phyloP scores from a whole-genome alignment of 495 filamentous ascomycete genomes.

The Durotheca rogersii region DNA sequence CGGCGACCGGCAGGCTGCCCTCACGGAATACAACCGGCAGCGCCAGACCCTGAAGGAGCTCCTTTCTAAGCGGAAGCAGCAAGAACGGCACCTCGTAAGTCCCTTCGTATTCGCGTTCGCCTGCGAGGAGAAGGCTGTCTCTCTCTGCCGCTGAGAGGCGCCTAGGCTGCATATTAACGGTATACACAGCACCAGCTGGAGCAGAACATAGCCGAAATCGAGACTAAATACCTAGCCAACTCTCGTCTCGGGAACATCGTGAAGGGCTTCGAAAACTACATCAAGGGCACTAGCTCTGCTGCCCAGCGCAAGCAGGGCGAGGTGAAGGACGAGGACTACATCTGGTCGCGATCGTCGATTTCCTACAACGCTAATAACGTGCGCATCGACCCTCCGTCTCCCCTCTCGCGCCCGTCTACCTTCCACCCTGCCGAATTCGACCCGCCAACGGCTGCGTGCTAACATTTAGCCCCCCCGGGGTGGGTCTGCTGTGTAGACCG shows the following conservation, averaged over 20 bases:
- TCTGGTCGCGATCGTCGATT: conserved; percentile 62
- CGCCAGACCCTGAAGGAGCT: conserved; percentile 52
- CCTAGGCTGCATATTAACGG: conserved; percentile 3
- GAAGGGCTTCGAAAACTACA: conserved; percentile 94
- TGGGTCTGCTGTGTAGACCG: conserved; percentile 37
- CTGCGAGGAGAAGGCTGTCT: no score
- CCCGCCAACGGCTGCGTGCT: background rate
- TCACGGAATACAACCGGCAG: conserved; percentile 54
- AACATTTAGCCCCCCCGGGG: conserved; percentile 22
- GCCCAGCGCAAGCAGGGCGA: conserved; percentile 53
- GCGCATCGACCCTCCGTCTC: conserved; percentile 13
- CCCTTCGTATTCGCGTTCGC: conserved; percentile 3
- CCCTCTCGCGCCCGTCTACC: background rate
- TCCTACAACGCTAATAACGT: conserved; percentile 53
- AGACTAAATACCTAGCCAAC: conserved; percentile 87
- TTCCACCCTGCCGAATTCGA: background rate
- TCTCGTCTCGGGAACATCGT: conserved; percentile 93
- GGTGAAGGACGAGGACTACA: conserved; percentile 53
- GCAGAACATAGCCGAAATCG: conserved; percentile 80
- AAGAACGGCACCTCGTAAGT: conserved; percentile 49
- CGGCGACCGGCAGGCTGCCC: conserved; percentile 40
- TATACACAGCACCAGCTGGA: conserved; percentile 50
- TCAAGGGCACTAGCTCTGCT: conserved; percentile 67
- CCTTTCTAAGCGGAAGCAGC: conserved; percentile 41
- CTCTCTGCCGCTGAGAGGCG: no score